Evolutionary conservation across 2,329 filamentous ascomycete species (phyloP), one percentile per base, ranked within the genome.

Genomic region (Xylariaceae sp.): DNA sequence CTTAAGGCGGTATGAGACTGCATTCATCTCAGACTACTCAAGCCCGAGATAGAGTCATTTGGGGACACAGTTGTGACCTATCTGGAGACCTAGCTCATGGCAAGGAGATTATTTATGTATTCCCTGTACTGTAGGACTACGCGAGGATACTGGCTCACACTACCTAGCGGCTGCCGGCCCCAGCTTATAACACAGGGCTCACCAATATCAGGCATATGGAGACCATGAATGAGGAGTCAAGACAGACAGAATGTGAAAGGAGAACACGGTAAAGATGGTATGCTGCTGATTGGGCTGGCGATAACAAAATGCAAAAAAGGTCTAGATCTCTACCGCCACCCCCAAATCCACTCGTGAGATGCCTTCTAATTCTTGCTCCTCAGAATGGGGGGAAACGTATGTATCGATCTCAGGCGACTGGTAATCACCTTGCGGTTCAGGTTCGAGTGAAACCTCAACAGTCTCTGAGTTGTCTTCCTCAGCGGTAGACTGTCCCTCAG

Each of bases 251-350:
- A 37, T 32, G 39, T 51, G 36, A n/a, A 48, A 46, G 24, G 35
- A 45, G 39, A 41, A 46, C 33, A 52, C 26, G 50, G 39, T 24
- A 52, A 29, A 39, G 29, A 18, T 23, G 42, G 36, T n/a, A 44
- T 39, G 23, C 15, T 11, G 44, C 43, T n/a, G 40, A 29, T 46
- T 21, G 30, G 18, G 33, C 33, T 33, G 35, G 43, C 27, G 41
- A 45, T 46, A 36, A 44, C 10, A 36, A 51, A 46, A 57, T 59
- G 46, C 50, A 51, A 47, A 50, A 57, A 52, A 43, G 23, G 20
- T 36, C 45, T 53, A 50, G 47, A 42, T 44, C 33, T 47, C 39
- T 18, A 32, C 33, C 18, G 37, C 27, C 13, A 18, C 44, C n/a
- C 10, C 43, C 39, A 39, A 33, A 33, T 33, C 24, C 27, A 30